Evolutionary conservation across 352 stramenopile genomes (phyloP), one percentile per base, ranked within the genome.

Genomic region (Pythium insidiosum): DNA sequence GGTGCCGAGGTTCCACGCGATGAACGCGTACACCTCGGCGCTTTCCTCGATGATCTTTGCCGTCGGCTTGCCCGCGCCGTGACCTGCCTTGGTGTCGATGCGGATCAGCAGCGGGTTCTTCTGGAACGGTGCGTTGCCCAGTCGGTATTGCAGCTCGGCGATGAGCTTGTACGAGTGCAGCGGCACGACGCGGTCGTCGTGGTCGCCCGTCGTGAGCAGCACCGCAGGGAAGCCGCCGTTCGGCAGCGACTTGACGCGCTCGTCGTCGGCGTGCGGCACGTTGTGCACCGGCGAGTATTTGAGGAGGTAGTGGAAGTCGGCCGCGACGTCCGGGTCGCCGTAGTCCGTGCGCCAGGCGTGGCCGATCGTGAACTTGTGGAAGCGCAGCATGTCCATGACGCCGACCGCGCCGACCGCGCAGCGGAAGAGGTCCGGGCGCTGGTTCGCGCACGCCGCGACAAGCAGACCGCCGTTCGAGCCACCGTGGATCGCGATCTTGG

Each of bases 361-460:
- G n/a, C 90, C 90, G 36, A 94, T 92, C n/a, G 95, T 88, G 35
- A 98, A 90, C 51, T 88, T 95, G 65, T 95, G 74, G 65, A 96
- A 98, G 25, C 89, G 76, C 45, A 98, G 88, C 95, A 98, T 98
- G 68, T 98, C 93, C 49, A 97, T 77, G 22, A 98, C 75, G 25
- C 92, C 90, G 29, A 98, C 95, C 39, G 86, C 84, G 41, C 87
- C 94, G 26, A 98, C 85, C 20, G 88, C 91, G 20, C 84, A 94
- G 33, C 85, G 76, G 61, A 95, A 98, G 6, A 98, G 66, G 34
- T 98, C 83, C 1, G 88, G 87, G 19, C 84, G 67, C 58, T 95
- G 84, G 50, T 95, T 93, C 26, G 88, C 81, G 20, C 68, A 74
- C 34, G 94, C 95, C 4, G 88, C 93, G 22, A 97, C 88, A 0